Base-by-base conservation (phyloP, 2,329 filamentous ascomycete species). In the Sphaerulina musiva region DNA sequence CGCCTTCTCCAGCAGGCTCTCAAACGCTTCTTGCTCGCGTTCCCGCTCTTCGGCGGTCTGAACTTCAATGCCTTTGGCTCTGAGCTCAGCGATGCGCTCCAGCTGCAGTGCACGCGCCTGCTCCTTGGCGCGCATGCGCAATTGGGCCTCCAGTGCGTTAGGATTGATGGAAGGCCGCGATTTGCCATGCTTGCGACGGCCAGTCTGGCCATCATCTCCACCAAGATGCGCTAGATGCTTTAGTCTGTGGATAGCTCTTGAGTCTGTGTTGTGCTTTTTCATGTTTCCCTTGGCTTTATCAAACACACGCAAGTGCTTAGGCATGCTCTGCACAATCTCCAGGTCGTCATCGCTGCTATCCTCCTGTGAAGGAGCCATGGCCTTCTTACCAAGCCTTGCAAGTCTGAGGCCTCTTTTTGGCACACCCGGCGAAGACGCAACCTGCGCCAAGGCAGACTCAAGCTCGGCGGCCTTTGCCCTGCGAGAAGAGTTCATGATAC, bases 21-120 rank as follows among this genome's bases (percentile, higher is more conserved):
- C 93, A 10, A 95, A 83, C 55, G 91, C 83, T 54, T 87, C 83
- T 69, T 89, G 82, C 68, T 95, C 86, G 34, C 82, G 81, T 66
- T 91, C 87, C 17, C 88, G 83, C 69, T 98, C 91, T 70, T 96
- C 92, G 2, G 85, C 82, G 0, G 88, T 95, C 69, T 91, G 86
- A 14, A 97, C 77, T 23, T 86, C 75, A 26, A 96, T 79, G 6
- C 93, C 93, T 70, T 87, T 89, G 9, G 86, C 84, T 64, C 81
- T 83, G 40, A 98, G 78, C 62, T 84, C 79, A 53, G 89, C 83
- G 17, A 97, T 79, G 52, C 85, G 85, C 61, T 88, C 84, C 56
- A 88, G 82, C 50, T 89, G 84, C 68, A 93, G 89, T 41, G 80
- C 72, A 56, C 83, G 83, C 43, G 90, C 91, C 70, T 98, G 93